Percentiles rank a stretch among this genome's conserved stretches.
phyloP scores from a whole-genome alignment of 208 protist species.

The Leishmania major region DNA sequence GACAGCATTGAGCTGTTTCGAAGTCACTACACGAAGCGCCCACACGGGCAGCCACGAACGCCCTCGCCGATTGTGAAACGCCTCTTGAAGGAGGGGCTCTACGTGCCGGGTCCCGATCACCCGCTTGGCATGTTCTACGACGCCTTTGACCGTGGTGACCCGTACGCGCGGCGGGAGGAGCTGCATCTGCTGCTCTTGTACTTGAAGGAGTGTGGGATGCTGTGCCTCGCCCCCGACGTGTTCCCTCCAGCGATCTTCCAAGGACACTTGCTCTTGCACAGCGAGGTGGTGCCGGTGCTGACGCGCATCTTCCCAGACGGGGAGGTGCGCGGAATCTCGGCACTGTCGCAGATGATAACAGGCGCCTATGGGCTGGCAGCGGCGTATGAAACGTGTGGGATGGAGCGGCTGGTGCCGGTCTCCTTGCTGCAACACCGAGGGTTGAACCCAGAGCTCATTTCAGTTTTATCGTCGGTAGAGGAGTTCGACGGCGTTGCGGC shows the following conservation, averaged over 20 bases:
- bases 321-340: constrained; percentile 66
- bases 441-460: background rate
- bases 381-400: constrained; percentile 55
- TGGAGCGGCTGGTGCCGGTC: constrained; percentile 32
- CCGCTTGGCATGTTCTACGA: constrained; percentile 38
- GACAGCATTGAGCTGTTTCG: constrained; percentile 33
- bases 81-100: constrained; percentile 12
- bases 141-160: constrained; percentile 34
- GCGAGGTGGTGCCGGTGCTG: constrained; percentile 58
- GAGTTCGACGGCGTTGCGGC: background rate
- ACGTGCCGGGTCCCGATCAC: constrained; percentile 23
- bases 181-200: constrained; percentile 22
- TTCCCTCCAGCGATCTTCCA: constrained; percentile 34
- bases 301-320: constrained; percentile 65
- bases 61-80: constrained; percentile 16
- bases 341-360: constrained; percentile 52
- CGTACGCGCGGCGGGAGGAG: constrained; percentile 27
- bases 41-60: constrained; percentile 22
- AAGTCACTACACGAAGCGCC: constrained; percentile 25
- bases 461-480: background rate
- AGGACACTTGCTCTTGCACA: constrained; percentile 59
- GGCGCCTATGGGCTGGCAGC: constrained; percentile 63
- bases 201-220: constrained; percentile 31
- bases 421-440: constrained; percentile 15
- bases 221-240: constrained; percentile 37